Evolutionary conservation across 257 asterid genomes (phyloP), one percentile per base, ranked within the genome.

Genomic region (Paraleonurus japonicus): DNA sequence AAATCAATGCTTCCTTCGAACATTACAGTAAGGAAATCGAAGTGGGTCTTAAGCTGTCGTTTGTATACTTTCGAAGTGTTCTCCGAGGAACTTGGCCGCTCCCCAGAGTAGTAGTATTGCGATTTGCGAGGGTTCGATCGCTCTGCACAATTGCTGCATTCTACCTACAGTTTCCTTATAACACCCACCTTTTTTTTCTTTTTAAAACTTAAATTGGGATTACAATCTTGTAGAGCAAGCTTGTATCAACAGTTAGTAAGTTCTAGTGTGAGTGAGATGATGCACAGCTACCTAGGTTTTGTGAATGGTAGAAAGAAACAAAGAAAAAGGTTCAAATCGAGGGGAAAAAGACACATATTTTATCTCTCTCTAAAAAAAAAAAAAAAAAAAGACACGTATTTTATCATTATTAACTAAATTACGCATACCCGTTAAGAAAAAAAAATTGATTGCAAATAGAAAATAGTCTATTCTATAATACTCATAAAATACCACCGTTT

Each of bases 21-120:
- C 23, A 69, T 51, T 64, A 53, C 69, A 24, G 67, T 12, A 16
- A 30, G 48, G 24, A 62, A 75, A 75, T 45, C 51, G 63, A 70
- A 51, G 33, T 45, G 61, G 28, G 64, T 45, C 9, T 37, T 48
- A 17, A 71, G 72, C 58, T 67, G 1, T 12, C 8, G 53, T 45
- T 10, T 45, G 53, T 39, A 39, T 39, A 39, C 47, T 39, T 39
- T 39, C 15, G 43, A 39, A 28, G 33, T 5, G 7, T 7, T 7
- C 9, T 32, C 37, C 37, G 37, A 32, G 37, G 37, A 32, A 6
- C 9, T 9, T 4, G 6, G 37, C 1, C 37, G 37, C 1, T 4
- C 9, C 37, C 9, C 7, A 6, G n/a, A n/a, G n/a, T n/a, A n/a
- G n/a, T n/a, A n/a, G n/a, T n/a, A n/a, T n/a, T n/a, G n/a, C n/a